Base-by-base conservation (phyloP, 2,329 filamentous ascomycete species). In the Alternaria atra region DNA sequence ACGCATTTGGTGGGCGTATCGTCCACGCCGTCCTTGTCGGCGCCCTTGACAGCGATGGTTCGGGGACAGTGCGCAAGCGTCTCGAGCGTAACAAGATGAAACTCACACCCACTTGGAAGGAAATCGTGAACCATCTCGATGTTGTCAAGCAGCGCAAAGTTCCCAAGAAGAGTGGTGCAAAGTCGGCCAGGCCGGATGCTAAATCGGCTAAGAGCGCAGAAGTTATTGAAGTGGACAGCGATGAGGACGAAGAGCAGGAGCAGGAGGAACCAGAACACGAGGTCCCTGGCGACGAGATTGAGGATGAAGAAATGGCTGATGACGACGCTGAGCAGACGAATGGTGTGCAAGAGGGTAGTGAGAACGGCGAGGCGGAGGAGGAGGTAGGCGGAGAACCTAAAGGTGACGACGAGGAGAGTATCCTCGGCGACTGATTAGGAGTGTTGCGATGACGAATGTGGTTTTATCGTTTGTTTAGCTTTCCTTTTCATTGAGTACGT, bases 41-140 rank as follows among this genome's bases (percentile, higher is more conserved):
- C 54, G 88, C 93, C 40, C 83, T 97, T 52, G 93, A 96, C 73
- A 61, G 63, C 1, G 64, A 70, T 10, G 81, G 86, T 30, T 66
- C 67, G 6, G 80, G 85, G 10, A 80, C 85, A 29, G 84, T 97
- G 35, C 86, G 87, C 64, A 87, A 88, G 70, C 86, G 93, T 20
- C 83, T 99, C 23, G 84, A 90, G 70, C 86, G 92, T 66, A 97
- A 99, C 79, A 90, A 90, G 74, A 83, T 82, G n/a, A 89, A 88
- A 73, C 85, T 99, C 3, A 95, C 95, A 2, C 83, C 87, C 46
- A 97, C 95, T 75, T 96, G 92, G 83, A 92, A 90, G 73, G 93
- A 95, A 70, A 88, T 97, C 6, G 82, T 97, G 5, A 87, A 88
- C 8, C 95, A 90, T 76, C 83, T 98, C 4, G 93, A 97, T 71